These are phyloP conservation scores for Hibiscus mutabilis DNA, from an alignment of 345 rosid genomes.

Conservation along the genomic window DNA sequence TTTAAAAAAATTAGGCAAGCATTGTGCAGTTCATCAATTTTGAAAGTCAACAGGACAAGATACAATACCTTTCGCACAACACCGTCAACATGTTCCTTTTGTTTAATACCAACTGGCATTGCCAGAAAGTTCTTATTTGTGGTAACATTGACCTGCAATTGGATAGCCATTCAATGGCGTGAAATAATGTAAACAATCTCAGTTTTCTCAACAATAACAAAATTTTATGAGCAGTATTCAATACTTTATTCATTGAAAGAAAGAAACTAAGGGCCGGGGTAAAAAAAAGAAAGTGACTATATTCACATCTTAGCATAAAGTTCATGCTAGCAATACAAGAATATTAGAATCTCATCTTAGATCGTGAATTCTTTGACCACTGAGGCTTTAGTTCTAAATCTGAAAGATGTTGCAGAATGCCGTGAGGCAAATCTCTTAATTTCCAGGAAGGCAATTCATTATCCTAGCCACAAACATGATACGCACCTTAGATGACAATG, in stretches of 20 bases:
- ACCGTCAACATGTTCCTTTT: constrained; percentile 61
- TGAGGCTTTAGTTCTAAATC: constrained; percentile 89
- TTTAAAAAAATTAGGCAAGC: constrained; percentile 33
- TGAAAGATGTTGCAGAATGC: constrained; percentile 59
- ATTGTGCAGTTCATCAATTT: neutral
- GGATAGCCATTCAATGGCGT: constrained; percentile 11
- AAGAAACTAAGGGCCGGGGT: neutral
- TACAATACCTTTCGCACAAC: constrained; percentile 68
- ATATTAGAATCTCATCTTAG: constrained; percentile 47
- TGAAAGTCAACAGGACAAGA: constrained; percentile 10
- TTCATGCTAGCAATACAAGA: neutral
- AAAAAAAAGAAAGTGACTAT: neutral
- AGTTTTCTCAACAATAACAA: neutral
- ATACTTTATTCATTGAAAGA: neutral
- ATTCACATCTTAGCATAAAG: neutral
- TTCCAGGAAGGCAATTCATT: constrained; percentile 33
- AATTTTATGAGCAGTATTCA: neutral
- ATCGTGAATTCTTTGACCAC: constrained; percentile 64
- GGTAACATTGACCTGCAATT: constrained; percentile 34
- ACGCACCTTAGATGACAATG: constrained; percentile 5
- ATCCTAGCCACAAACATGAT: constrained; percentile 35
- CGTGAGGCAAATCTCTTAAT: constrained; percentile 57
- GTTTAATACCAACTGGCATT: constrained; percentile 86
- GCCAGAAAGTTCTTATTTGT: constrained; percentile 66
- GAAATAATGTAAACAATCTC: neutral